Percentiles rank a stretch among this genome's conserved stretches.
phyloP scores from a whole-genome alignment of 441 rosid species.

The Bocquillonia castaneifolia region DNA sequence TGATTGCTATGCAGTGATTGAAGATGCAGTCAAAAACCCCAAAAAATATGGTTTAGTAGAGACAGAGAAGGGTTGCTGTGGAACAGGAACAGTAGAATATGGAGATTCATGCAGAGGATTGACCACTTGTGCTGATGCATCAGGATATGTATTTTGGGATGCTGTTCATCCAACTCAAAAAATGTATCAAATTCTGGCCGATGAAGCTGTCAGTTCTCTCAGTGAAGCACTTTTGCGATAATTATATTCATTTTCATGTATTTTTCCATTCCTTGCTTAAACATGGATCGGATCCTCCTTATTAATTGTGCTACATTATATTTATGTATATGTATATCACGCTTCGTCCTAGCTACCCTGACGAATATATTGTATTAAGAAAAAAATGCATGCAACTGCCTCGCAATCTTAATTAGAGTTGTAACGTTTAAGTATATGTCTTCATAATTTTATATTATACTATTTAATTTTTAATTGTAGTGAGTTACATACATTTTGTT shows the following conservation, averaged over 20 bases:
- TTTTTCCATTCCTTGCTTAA: no score
- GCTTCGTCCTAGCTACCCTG: no score
- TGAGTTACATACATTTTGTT: no score
- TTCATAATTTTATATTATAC: no score
- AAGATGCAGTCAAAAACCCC: conserved; percentile 43
- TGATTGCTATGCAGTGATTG: conserved; percentile 43
- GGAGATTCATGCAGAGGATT: conserved; percentile 61
- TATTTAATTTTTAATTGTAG: no score
- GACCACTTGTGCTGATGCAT: conserved; percentile 52
- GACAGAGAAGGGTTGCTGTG: conserved; percentile 64
- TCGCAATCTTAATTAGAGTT: no score
- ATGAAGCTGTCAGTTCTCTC: conserved; percentile 41
- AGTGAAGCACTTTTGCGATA: conserved; percentile 29
- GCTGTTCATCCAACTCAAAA: conserved; percentile 74
- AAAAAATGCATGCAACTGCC: no score
- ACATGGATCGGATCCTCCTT: no score
- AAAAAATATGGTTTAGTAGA: conserved; percentile 49
- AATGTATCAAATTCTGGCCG: conserved; percentile 63
- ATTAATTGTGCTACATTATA: no score
- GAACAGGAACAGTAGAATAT: conserved; percentile 60
- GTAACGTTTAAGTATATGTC: no score
- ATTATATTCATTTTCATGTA: not conserved
- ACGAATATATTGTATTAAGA: no score
- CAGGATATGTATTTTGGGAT: conserved; percentile 69
- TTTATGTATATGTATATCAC: no score